Evolutionary conservation across 2,329 filamentous ascomycete species (phyloP).

Genomic region (Penicillium vulpinum): DNA sequence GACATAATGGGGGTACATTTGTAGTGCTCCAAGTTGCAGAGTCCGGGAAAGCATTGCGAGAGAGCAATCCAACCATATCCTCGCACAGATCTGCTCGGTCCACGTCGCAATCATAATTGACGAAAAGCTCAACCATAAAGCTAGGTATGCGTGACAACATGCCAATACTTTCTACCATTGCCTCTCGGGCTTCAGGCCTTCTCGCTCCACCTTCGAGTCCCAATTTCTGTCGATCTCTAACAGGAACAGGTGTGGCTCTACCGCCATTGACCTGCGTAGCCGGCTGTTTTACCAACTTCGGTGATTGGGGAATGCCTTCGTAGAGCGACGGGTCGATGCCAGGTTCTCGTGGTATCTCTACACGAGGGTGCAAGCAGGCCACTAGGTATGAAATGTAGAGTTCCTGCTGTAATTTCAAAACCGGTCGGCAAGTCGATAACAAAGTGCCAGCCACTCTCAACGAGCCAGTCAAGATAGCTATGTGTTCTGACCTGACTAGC

Average conservation of each 20-base stretch:
- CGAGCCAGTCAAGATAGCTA: conserved; percentile 90
- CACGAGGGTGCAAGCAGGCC: conserved; percentile 87
- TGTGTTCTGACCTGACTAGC: conserved; percentile 91
- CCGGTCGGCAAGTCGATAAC: conserved; percentile 82
- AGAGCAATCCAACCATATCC: conserved; percentile 89
- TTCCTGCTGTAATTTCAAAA: conserved; percentile 95
- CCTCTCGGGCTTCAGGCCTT: conserved; percentile 92
- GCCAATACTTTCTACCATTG: conserved; percentile 96
- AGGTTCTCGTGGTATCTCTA: conserved; percentile 87
- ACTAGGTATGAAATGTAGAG: conserved; percentile 93
- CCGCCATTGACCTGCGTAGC: conserved; percentile 75
- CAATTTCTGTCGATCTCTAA: conserved; percentile 88
- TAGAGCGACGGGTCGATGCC: conserved; percentile 91
- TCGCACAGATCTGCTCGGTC: conserved; percentile 90
- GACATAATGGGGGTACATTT: conserved; percentile 89
- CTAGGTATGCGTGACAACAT: conserved; percentile 88
- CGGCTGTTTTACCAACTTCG: conserved; percentile 79
- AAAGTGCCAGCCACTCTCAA: conserved; percentile 88
- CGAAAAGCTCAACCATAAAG: conserved; percentile 92
- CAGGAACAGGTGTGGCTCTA: conserved; percentile 81
- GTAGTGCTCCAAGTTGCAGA: conserved; percentile 99
- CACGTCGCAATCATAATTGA: conserved; percentile 97
- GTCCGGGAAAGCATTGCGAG: conserved; percentile 92
- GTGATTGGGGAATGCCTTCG: conserved; percentile 86
- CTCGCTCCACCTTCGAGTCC: conserved; percentile 88